Evolutionary conservation across 768 basidiomycete species (phyloP).

Genomic region (Trametes elegans): DNA sequence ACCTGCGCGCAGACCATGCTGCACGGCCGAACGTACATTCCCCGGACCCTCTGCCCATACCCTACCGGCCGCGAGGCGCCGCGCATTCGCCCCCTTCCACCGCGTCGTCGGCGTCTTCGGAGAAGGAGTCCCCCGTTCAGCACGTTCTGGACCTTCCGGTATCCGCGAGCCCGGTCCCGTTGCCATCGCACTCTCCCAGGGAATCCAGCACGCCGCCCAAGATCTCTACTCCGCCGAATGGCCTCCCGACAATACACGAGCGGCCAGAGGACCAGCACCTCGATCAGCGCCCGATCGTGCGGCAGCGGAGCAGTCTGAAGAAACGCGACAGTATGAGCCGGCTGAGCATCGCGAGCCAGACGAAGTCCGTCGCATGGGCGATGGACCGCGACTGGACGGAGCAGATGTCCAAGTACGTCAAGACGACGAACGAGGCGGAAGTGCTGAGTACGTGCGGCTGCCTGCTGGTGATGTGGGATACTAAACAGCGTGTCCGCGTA

Average conservation of each 20-base stretch:
- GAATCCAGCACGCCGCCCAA: slow-evolving; percentile 15
- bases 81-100: slow-evolving; percentile 1
- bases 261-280: slow-evolving; percentile 24
- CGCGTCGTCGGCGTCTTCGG: slow-evolving; percentile 19
- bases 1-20: slow-evolving; percentile 8
- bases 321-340: slow-evolving; percentile 46
- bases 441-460: slow-evolving; percentile 38
- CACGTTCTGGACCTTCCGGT: slow-evolving; percentile 14
- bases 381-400: slow-evolving; percentile 61
- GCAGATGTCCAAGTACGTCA: slow-evolving; percentile 50
- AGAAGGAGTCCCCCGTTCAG: slow-evolving; percentile 14
- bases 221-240: slow-evolving; percentile 18
- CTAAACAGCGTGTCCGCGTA: background rate
- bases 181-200: slow-evolving; percentile 6
- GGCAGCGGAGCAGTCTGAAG: slow-evolving; percentile 64
- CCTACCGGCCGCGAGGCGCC: slow-evolving; percentile 35
- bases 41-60: slow-evolving; percentile 45
- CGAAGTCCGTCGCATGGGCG: slow-evolving; percentile 75
- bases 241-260: slow-evolving; percentile 34
- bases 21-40: slow-evolving; percentile 32
- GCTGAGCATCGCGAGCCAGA: slow-evolving; percentile 47
- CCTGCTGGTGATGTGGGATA: slow-evolving; percentile 13
- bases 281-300: slow-evolving; percentile 37
- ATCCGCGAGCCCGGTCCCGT: slow-evolving; percentile 2
- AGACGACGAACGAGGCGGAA: slow-evolving; percentile 40